Evolutionary conservation across 768 basidiomycete species (phyloP).

Genomic region (Candolleomyces efflorescens): DNA sequence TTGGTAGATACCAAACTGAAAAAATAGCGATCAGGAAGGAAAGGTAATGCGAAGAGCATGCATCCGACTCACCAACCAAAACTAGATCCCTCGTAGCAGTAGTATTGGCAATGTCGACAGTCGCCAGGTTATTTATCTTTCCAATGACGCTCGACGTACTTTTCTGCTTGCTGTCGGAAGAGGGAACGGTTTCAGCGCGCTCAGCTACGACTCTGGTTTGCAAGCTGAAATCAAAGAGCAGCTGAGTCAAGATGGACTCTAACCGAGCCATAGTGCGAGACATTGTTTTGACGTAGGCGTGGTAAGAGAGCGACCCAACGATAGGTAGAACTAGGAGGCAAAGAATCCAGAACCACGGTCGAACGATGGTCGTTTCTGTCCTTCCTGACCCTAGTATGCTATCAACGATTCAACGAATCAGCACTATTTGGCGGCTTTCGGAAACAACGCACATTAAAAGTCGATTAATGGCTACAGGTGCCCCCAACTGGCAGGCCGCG

Average conservation of each 20-base stretch:
- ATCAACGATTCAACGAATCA: not conserved
- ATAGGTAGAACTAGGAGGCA: slow-evolving; percentile 9
- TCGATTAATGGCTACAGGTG: slow-evolving; percentile 39
- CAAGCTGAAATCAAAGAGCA: slow-evolving; percentile 42
- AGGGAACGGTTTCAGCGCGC: slow-evolving; percentile 10
- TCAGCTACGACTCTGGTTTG: slow-evolving; percentile 55
- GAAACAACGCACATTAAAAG: slow-evolving; percentile 29
- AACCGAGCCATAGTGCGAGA: slow-evolving; percentile 43
- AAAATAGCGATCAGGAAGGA: not conserved
- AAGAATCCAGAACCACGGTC: slow-evolving; percentile 16
- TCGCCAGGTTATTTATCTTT: slow-evolving; percentile 70
- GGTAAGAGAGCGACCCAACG: slow-evolving; percentile 15
- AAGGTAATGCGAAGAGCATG: not conserved
- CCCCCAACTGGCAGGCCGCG: slow-evolving; percentile 25
- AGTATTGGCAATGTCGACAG: slow-evolving; percentile 46
- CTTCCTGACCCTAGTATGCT: slow-evolving; percentile 21
- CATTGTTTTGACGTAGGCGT: slow-evolving; percentile 35
- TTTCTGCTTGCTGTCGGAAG: not conserved
- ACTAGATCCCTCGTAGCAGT: slow-evolving; percentile 19
- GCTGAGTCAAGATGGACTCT: slow-evolving; percentile 40
- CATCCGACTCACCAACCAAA: slow-evolving; percentile 4
- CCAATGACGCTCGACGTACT: slow-evolving; percentile 48
- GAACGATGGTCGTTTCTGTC: slow-evolving; percentile 2
- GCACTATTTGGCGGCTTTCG: not conserved
- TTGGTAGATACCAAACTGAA: slow-evolving; percentile 35